Evolutionary conservation across 129 eudicot genomes (phyloP).

Genomic region (Flaveria trinervia): DNA sequence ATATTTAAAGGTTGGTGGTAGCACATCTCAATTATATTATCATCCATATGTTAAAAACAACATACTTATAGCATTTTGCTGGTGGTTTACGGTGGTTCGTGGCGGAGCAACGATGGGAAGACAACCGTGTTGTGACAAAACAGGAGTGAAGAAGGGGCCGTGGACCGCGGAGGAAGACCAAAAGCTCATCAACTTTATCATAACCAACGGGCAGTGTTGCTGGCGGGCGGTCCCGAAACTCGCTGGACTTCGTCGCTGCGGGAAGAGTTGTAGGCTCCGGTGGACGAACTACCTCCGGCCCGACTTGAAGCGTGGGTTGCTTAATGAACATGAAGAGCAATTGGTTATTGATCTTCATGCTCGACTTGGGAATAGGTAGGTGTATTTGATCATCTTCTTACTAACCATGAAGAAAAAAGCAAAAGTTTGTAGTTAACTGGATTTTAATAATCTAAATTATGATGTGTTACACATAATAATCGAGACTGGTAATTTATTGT

Average conservation of each 20-base stretch:
- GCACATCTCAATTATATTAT: conserved; percentile 25
- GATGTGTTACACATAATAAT: no score
- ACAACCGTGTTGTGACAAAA: conserved; percentile 90
- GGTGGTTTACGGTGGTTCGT: neutral
- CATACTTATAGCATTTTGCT: neutral
- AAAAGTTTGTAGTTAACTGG: neutral
- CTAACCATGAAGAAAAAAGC: neutral
- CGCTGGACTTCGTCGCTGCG: conserved; percentile 85
- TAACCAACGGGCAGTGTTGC: conserved; percentile 85
- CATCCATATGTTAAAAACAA: neutral
- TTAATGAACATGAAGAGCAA: conserved; percentile 69
- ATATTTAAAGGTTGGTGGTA: conserved; percentile 50
- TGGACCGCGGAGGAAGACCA: conserved; percentile 95
- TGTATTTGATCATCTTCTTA: neutral
- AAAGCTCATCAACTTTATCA: conserved; percentile 72
- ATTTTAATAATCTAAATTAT: no score
- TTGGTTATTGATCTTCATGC: conserved; percentile 88
- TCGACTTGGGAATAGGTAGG: conserved; percentile 75
- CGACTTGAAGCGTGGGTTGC: conserved; percentile 81
- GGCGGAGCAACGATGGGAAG: conserved; percentile 57
- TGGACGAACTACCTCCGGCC: conserved; percentile 97
- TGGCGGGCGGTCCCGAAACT: conserved; percentile 96
- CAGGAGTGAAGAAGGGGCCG: conserved; percentile 94
- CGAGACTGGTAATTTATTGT: no score
- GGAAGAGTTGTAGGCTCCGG: conserved; percentile 88